Conservation (phyloP, 1,284 basidiomycete genomes). For the Ustilago nuda region DNA sequence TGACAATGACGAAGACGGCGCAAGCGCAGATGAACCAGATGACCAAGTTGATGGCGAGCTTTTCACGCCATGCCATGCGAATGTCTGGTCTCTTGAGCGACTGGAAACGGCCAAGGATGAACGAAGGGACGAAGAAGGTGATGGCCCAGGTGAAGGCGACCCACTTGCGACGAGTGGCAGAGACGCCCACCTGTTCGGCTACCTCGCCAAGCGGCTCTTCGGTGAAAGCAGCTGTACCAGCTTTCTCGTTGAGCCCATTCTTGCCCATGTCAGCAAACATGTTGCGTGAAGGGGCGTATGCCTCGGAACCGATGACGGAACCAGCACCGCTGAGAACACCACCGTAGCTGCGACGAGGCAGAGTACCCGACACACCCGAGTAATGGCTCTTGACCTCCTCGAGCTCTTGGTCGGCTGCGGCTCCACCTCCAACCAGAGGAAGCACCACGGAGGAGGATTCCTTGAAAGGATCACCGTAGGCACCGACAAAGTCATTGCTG, state of each 20-base stretch:
- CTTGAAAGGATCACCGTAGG: constrained; percentile 66
- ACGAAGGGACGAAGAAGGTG: constrained; percentile 89
- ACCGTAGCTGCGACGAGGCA: constrained; percentile 42
- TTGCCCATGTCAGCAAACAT: constrained; percentile 86
- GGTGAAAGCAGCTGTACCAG: constrained; percentile 48
- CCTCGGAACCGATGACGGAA: constrained; percentile 56
- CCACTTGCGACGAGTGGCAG: constrained; percentile 84
- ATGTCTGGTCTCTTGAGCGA: constrained; percentile 94
- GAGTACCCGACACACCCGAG: constrained; percentile 43
- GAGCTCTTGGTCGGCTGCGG: constrained; percentile 29
- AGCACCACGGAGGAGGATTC: constrained; percentile 72
- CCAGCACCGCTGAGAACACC: constrained; percentile 38
- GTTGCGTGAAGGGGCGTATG: constrained; percentile 89
- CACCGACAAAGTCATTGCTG: constrained; percentile 59
- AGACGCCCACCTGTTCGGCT: constrained; percentile 85
- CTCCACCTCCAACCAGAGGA: constrained; percentile 74
- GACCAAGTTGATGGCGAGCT: constrained; percentile 88
- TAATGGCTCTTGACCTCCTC: constrained; percentile 61
- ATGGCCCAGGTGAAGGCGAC: constrained; percentile 87
- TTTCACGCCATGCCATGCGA: constrained; percentile 96
- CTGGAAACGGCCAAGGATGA: constrained; percentile 78
- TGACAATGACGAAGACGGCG: constrained; percentile 91
- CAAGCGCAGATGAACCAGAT: constrained; percentile 93
- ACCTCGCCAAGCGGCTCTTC: constrained; percentile 74
- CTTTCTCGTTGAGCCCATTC: constrained; percentile 69